Evolutionary conservation across 2,329 filamentous ascomycete genomes (phyloP).

Genomic region (Penicillium polonicum): DNA sequence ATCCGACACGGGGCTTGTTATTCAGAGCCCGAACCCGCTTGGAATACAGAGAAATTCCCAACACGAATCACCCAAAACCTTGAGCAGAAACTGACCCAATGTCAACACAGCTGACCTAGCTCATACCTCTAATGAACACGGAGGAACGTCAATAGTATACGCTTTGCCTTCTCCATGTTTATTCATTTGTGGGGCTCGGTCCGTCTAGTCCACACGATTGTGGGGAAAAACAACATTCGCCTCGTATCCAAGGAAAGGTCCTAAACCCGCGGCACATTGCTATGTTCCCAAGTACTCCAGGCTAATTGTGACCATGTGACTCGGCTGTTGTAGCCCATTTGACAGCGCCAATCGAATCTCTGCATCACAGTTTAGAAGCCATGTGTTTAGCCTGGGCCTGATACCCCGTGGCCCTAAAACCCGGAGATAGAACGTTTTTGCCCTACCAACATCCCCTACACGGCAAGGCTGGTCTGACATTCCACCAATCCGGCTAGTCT

Average conservation of each 20-base stretch:
- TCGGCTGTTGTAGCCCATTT: neutral
- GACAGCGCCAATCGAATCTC: neutral
- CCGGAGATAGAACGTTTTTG: neutral
- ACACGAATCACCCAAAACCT: neutral
- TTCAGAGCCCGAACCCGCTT: neutral
- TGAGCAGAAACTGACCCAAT: neutral
- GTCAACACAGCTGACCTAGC: neutral
- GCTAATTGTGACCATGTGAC: neutral
- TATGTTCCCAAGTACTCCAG: neutral
- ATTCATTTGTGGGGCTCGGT: conserved; percentile 11
- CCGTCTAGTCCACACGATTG: conserved; percentile 1
- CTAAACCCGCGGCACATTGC: neutral
- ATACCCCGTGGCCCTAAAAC: neutral
- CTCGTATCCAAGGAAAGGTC: neutral
- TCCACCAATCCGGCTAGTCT: neutral
- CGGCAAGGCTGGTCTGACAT: neutral
- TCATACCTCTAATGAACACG: conserved; percentile 1
- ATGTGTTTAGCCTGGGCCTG: neutral
- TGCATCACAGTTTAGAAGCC: neutral
- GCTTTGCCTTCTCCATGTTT: neutral
- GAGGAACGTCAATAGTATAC: neutral
- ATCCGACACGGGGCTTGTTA: conserved; percentile 6
- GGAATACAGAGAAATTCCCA: neutral
- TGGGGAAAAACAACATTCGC: neutral
- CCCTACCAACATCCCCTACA: neutral